A percentile compares a stretch with the other conserved stretches of the same genome.
phyloP scores from a whole-genome alignment of 805 yeast species.

The Jamesozyma hellenica region DNA sequence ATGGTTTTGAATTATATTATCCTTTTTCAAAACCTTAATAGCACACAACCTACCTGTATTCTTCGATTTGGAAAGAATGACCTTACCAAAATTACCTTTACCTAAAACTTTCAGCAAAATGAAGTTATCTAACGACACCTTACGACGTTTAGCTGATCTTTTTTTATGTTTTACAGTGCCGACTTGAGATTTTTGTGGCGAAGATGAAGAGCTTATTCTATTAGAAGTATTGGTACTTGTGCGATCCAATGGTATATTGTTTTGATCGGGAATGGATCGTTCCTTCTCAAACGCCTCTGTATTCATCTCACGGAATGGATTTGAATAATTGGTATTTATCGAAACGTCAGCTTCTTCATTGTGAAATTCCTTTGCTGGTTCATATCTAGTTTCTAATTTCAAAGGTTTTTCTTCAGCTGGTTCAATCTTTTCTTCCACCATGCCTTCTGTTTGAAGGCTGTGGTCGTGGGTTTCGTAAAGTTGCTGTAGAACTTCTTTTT shows the following conservation, averaged over 20 bases:
- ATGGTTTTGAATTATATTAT: constrained; percentile 87
- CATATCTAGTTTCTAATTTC: neutral
- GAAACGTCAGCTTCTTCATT: constrained; percentile 1
- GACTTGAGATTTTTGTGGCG: constrained; percentile 18
- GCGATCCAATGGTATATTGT: constrained; percentile 1
- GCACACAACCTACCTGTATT: constrained; percentile 79
- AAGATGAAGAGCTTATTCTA: constrained; percentile 5
- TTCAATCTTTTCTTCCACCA: neutral
- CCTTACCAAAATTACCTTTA: constrained; percentile 97
- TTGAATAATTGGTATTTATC: constrained; percentile 6
- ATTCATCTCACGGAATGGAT: constrained; percentile 23
- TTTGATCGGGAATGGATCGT: constrained; percentile 7
- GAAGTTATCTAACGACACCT: constrained; percentile 90
- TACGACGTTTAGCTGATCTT: constrained; percentile 40
- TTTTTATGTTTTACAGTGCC: constrained; percentile 16
- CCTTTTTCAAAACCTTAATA: constrained; percentile 91
- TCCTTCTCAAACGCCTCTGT: constrained; percentile 14
- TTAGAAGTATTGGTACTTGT: neutral
- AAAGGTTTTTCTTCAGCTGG: neutral
- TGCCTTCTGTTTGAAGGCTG: neutral
- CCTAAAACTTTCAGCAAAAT: constrained; percentile 90
- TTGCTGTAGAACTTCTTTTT: constrained; percentile 2
- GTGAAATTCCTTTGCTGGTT: neutral
- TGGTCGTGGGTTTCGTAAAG: constrained; percentile 1
- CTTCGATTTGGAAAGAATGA: constrained; percentile 91